Conservation (phyloP, 345 rosid species). For the Bruguiera gymnorhiza region DNA sequence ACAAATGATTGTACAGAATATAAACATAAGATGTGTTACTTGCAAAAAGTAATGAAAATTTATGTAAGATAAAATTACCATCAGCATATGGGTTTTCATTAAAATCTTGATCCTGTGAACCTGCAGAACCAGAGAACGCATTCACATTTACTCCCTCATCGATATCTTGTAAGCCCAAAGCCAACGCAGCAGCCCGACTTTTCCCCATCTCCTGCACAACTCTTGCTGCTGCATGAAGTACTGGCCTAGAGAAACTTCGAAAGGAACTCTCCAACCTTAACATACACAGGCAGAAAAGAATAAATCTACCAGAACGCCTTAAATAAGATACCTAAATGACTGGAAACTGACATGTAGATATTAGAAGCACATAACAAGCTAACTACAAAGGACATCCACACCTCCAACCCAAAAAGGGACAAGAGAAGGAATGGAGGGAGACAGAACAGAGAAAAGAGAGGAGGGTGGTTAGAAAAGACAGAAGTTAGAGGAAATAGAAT, state of each 20-base stretch:
- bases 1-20: no score
- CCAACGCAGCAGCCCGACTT: conserved; percentile 95
- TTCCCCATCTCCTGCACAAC: conserved; percentile 99
- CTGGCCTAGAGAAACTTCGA: conserved; percentile 99
- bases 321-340: background rate
- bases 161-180: conserved; percentile 84
- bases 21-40: no score
- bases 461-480: background rate
- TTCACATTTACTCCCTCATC: conserved; percentile 81
- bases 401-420: background rate
- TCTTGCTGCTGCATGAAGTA: conserved; percentile 97
- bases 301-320: background rate
- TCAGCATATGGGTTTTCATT: conserved; percentile 77
- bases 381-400: background rate
- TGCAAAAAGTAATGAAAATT: background rate
- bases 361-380: background rate
- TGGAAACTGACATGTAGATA: no score
- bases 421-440: background rate
- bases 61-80: conserved; percentile 35
- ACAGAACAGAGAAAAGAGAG: background rate
- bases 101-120: conserved; percentile 63
- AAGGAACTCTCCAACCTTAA: conserved; percentile 96
- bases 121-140: conserved; percentile 51
- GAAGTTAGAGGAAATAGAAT: conserved; percentile 12
- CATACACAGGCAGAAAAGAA: conserved; percentile 1